phyloP scores from a whole-genome alignment of 2,329 filamentous ascomycete species.

The Ophiostoma ips region DNA sequence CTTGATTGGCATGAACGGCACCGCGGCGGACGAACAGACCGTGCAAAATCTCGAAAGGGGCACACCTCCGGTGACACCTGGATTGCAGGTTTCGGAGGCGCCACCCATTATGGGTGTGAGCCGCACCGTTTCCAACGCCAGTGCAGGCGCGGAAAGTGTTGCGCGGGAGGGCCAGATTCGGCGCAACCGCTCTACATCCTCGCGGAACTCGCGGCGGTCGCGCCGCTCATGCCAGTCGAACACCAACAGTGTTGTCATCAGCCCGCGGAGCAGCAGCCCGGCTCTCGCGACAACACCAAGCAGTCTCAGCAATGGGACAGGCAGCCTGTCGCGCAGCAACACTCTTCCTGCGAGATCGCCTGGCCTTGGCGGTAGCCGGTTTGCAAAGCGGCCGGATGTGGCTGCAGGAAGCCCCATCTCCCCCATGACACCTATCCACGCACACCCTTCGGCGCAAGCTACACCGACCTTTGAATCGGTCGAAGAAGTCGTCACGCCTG shows the following conservation, averaged over 20 bases:
- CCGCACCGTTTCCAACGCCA: constrained; percentile 75
- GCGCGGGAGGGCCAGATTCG: constrained; percentile 67
- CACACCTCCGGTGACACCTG: constrained; percentile 36
- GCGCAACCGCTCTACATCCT: constrained; percentile 84
- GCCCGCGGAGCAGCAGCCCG: constrained; percentile 53
- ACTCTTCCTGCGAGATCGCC: constrained; percentile 84
- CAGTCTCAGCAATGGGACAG: constrained; percentile 11
- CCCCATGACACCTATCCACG: constrained; percentile 23
- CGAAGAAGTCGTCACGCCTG: constrained; percentile 18
- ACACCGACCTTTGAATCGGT: constrained; percentile 29
- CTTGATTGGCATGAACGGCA: constrained; percentile 94
- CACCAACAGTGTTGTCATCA: constrained; percentile 38
- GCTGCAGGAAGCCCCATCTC: constrained; percentile 18
- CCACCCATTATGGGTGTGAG: constrained; percentile 39
- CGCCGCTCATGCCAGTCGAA: constrained; percentile 57
- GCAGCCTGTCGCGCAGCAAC: constrained; percentile 57
- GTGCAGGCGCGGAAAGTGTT: constrained; percentile 76
- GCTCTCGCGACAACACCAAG: constrained; percentile 39
- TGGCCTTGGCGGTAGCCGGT: constrained; percentile 51
- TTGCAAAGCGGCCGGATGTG: constrained; percentile 29
- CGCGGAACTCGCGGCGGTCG: constrained; percentile 67
- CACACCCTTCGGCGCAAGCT: constrained; percentile 32
- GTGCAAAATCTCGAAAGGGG: constrained; percentile 54
- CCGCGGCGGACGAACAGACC: constrained; percentile 80
- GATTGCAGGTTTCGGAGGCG: constrained; percentile 30